Base-by-base conservation (phyloP, 176 grass and related monocot genomes). In the Bonia amplexicaulis region DNA sequence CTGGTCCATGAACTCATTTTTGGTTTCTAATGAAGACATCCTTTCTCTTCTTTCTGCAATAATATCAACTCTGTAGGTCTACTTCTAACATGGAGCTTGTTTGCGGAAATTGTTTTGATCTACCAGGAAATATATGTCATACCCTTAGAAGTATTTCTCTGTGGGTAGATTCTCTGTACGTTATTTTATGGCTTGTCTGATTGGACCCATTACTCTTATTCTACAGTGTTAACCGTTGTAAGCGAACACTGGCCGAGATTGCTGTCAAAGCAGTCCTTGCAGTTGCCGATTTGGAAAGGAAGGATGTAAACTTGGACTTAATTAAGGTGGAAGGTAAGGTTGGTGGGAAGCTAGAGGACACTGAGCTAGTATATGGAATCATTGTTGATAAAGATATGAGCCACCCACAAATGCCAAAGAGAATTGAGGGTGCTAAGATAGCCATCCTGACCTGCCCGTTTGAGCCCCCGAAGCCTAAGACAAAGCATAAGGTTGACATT, bases 401-500 rank as follows among this genome's bases (percentile, higher is more conserved):
- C 75, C 96, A 99, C 61, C 93, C 96, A 15, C 96, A 99, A 86
- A 99, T 99, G 96, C 96, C 96, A 23, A 99, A 99, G 85, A 91
- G 88, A 85, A 99, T 99, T 80, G 90, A 96, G 81, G 86, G 96
- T 89, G 96, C 90, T 29, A 95, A 96, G 52, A 96, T 99, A 45
- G 96, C 96, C 47, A 99, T 99, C 48, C 71, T 99, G 10, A 99
- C 96, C 7, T 99, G 96, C 84, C 96, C 93, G 69, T 99, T 99
- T 81, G 96, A 99, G 90, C 96, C 96, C 65, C 96, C 91, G 22
- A 99, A 99, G 79, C 96, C 96, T 31, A 99, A 96, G 90, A 99
- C 96, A 20, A 99, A 99, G 89, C 96, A 99, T 96, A 96, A 99
- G 96, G 90, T 99, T 76, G 96, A 96, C 86, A 99, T 99, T 88